A percentile compares a stretch with the other conserved stretches of the same genome.
phyloP scores from a whole-genome alignment of 306 rosid genomes.

The Canavalia gladiata region DNA sequence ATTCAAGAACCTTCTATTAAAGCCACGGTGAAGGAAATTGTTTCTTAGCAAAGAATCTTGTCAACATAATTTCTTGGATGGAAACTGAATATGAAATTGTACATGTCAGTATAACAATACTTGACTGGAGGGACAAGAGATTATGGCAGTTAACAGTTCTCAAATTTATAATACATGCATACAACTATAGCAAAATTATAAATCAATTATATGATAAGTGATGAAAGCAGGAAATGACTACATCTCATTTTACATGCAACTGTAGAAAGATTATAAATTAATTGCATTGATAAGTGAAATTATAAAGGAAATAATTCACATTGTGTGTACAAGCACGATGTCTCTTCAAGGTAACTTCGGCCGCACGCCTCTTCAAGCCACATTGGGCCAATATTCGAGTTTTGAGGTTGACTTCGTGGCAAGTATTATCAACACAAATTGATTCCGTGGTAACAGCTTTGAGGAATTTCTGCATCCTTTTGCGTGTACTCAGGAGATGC shows the following conservation, averaged over 20 bases:
- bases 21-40: slow-evolving; percentile 5
- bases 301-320: no score
- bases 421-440: no score
- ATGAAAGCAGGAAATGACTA: not conserved
- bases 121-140: slow-evolving; percentile 1
- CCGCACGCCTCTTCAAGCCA: not conserved
- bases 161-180: not conserved
- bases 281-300: not conserved
- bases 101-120: not conserved
- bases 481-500: no score
- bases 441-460: no score
- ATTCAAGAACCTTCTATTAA: slow-evolving; percentile 26
- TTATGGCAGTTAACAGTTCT: not conserved
- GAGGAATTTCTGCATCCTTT: not conserved
- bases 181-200: not conserved
- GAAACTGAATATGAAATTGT: slow-evolving; percentile 21
- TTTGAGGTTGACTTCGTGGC: not conserved
- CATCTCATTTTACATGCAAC: not conserved
- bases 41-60: slow-evolving; percentile 23
- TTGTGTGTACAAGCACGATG: no score
- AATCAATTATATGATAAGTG: not conserved
- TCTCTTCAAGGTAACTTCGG: no score
- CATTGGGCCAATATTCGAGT: not conserved
- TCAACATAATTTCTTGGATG: slow-evolving; percentile 1
- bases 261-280: not conserved